phyloP scores from a whole-genome alignment of 2,329 filamentous ascomycete genomes.

The Arthroderma sp. region DNA sequence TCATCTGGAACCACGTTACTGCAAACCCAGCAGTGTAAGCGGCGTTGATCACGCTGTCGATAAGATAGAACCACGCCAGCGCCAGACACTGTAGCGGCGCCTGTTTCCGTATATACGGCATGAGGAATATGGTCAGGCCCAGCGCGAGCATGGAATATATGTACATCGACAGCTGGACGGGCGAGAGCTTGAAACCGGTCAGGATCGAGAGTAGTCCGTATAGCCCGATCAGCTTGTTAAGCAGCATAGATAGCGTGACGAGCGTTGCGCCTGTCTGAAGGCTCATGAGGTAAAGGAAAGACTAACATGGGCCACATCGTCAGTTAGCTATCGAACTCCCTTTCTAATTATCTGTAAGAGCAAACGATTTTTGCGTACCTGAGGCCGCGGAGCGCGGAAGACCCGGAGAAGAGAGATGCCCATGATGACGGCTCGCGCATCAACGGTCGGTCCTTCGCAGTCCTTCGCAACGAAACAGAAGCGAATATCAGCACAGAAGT shows the following conservation, averaged over 20 bases:
- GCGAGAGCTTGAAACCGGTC: conserved; percentile 71
- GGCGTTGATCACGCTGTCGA: conserved; percentile 72
- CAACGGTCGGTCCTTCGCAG: not conserved
- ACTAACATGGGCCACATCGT: conserved; percentile 43
- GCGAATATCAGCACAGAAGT: too few species aligned
- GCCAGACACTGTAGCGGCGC: conserved; percentile 67
- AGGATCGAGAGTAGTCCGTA: conserved; percentile 83
- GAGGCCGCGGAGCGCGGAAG: conserved; percentile 40
- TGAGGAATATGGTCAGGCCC: conserved; percentile 53
- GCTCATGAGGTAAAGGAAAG: conserved; percentile 73
- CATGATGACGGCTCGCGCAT: conserved; percentile 21
- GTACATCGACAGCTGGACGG: conserved; percentile 81
- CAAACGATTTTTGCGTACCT: conserved; percentile 27
- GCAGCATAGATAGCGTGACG: conserved; percentile 66
- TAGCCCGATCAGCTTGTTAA: conserved; percentile 86
- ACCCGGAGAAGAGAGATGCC: conserved; percentile 28
- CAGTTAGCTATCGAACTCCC: conserved; percentile 1
- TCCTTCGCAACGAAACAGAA: too few species aligned
- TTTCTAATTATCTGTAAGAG: too few species aligned
- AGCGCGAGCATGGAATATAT: conserved; percentile 70
- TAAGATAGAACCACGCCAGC: conserved; percentile 71
- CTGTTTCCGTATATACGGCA: conserved; percentile 68
- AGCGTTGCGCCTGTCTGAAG: conserved; percentile 77
- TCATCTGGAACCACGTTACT: conserved; percentile 72
- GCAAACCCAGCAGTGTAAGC: conserved; percentile 74